Evolutionary conservation across 306 rosid species (phyloP).

Genomic region (Cercis canadensis): DNA sequence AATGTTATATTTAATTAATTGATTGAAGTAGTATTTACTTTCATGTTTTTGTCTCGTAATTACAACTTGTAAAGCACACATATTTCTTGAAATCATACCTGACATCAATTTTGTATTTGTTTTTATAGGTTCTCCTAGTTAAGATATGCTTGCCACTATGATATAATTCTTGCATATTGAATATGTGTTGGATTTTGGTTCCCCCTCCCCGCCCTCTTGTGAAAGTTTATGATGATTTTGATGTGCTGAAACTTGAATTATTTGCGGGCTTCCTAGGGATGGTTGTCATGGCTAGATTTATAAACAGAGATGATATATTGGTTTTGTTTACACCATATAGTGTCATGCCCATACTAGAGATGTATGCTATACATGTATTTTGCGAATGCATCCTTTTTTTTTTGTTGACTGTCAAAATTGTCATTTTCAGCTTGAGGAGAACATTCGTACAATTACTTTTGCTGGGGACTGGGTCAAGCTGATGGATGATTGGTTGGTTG

Average conservation of each 20-base stretch:
- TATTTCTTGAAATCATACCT: background rate
- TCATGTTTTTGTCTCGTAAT: slow-evolving; percentile 4
- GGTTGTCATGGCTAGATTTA: background rate
- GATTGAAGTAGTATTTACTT: slow-evolving; percentile 7
- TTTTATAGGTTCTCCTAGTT: slow-evolving; percentile 13
- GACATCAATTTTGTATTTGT: slow-evolving; percentile 28
- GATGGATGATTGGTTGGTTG: slow-evolving; percentile 78
- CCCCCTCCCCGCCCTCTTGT: background rate
- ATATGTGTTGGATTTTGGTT: too few relatives aligned
- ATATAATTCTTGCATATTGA: too few relatives aligned
- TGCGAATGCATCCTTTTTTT: slow-evolving; percentile 12
- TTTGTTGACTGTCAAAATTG: slow-evolving; percentile 30
- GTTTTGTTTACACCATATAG: slow-evolving; percentile 1
- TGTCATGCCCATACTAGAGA: background rate
- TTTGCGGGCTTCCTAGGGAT: slow-evolving; percentile 6
- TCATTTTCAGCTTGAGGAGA: slow-evolving; percentile 85
- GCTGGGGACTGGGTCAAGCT: slow-evolving; percentile 84
- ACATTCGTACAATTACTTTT: slow-evolving; percentile 68
- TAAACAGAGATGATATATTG: background rate
- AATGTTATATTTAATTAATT: slow-evolving; percentile 20
- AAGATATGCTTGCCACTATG: background rate
- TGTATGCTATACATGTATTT: slow-evolving; percentile 16
- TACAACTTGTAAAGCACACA: background rate
- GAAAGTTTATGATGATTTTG: slow-evolving; percentile 18
- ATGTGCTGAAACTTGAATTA: background rate